These are phyloP conservation scores for Dryas integrifolia DNA, from an alignment of 331 rosid species.

Conservation along the genomic window DNA sequence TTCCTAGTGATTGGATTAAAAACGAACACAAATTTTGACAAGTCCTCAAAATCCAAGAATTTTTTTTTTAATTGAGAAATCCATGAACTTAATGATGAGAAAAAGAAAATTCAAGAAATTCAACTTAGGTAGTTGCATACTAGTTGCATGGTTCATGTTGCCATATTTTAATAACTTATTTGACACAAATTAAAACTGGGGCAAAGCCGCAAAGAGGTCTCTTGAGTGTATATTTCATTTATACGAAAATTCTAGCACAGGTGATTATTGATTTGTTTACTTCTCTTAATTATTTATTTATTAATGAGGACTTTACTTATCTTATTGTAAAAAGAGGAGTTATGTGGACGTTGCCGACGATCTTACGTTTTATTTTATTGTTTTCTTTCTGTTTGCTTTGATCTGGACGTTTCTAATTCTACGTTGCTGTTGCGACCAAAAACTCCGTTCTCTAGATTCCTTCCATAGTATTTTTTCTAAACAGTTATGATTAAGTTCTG, in stretches of 20 bases:
- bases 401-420: slow-evolving; percentile 14
- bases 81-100: no score
- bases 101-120: neutral
- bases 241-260: no score
- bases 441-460: slow-evolving; percentile 5
- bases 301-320: no score
- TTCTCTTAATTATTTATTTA: no score
- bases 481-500: neutral
- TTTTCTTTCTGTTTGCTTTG: neutral
- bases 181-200: neutral
- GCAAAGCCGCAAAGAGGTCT: no score
- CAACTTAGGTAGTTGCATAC: neutral
- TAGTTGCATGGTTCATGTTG: neutral
- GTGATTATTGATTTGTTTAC: no score
- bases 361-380: neutral
- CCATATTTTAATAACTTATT: neutral
- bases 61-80: no score
- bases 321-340: no score
- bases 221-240: no score
- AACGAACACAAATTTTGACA: neutral
- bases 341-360: neutral
- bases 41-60: no score
- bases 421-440: slow-evolving; percentile 31
- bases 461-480: neutral
- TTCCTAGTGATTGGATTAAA: neutral